Conservation (phyloP, 345 rosid genomes). For the Stellera chamaejasme region DNA sequence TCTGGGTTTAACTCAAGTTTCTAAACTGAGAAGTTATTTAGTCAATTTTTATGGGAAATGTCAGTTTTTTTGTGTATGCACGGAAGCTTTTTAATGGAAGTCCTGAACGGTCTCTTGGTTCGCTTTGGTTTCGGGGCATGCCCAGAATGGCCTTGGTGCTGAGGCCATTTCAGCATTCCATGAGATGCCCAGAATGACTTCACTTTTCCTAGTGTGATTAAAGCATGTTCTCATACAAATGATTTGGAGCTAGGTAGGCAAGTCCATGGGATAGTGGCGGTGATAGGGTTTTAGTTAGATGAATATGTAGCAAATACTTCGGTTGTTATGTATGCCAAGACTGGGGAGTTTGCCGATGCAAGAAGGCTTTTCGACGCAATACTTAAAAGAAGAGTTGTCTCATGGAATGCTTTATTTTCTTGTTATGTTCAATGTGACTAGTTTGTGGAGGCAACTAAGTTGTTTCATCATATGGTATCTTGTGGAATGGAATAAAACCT, state of each 20-base stretch:
- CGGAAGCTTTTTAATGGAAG: too few relatives aligned
- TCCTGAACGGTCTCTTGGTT: too few relatives aligned
- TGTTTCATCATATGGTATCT: conserved; percentile 41
- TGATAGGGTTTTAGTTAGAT: conserved; percentile 41
- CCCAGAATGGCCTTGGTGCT: too few relatives aligned
- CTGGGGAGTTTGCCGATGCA: conserved; percentile 36
- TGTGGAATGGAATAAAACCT: conserved; percentile 43
- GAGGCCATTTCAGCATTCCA: conserved; percentile 13
- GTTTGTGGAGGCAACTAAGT: conserved; percentile 28
- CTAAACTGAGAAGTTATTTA: too few relatives aligned
- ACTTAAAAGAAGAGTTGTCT: conserved; percentile 37
- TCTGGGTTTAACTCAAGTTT: too few relatives aligned
- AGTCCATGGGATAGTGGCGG: conserved; percentile 43
- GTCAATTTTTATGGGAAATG: too few relatives aligned
- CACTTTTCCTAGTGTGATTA: conserved; percentile 49
- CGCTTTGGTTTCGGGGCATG: too few relatives aligned
- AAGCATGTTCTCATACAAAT: conserved; percentile 36
- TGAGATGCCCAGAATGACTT: conserved; percentile 50
- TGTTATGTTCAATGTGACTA: conserved; percentile 41
- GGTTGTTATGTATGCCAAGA: conserved; percentile 53
- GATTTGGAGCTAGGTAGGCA: conserved; percentile 46
- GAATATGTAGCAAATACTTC: conserved; percentile 54
- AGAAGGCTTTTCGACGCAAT: conserved; percentile 41
- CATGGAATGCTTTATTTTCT: conserved; percentile 54
- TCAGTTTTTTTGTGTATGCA: too few relatives aligned